These are phyloP conservation scores for Turritis glabra DNA, from an alignment of 345 rosid genomes.

Conservation along the genomic window DNA sequence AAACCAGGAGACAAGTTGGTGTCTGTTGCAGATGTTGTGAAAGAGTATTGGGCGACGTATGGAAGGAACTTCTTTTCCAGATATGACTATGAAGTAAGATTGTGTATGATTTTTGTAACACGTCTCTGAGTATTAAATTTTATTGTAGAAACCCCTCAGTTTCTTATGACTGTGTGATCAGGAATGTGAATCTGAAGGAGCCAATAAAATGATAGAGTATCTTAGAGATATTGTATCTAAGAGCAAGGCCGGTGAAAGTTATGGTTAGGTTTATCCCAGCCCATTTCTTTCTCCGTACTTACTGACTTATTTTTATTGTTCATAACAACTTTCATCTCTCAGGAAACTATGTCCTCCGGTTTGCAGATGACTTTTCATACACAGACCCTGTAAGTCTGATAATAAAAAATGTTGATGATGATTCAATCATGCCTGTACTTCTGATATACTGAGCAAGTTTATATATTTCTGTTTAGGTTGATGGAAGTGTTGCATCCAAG, in stretches of 20 bases:
- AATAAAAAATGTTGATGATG: neutral
- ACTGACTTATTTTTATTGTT: constrained; percentile 5
- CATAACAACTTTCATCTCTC: constrained; percentile 26
- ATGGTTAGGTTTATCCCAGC: constrained; percentile 53
- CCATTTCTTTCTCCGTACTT: neutral
- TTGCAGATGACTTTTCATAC: constrained; percentile 88
- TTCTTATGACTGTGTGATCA: constrained; percentile 29
- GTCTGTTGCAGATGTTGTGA: constrained; percentile 82
- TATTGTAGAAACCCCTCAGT: constrained; percentile 27
- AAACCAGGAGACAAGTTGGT: constrained; percentile 74
- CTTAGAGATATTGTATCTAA: constrained; percentile 73
- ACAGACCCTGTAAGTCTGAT: constrained; percentile 80
- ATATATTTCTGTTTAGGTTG: constrained; percentile 58
- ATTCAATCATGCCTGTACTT: constrained; percentile 6
- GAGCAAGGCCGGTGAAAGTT: constrained; percentile 67
- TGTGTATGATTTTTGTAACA: constrained; percentile 7
- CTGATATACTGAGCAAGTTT: constrained; percentile 1
- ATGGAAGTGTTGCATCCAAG: constrained; percentile 87
- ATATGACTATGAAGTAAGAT: constrained; percentile 91
- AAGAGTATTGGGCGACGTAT: constrained; percentile 89
- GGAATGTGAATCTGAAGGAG: constrained; percentile 96
- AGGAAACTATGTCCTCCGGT: constrained; percentile 73
- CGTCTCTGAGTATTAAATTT: neutral
- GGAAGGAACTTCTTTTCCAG: constrained; percentile 93
- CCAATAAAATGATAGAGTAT: constrained; percentile 76